Evolutionary conservation across 305 asterid species (phyloP).

Genomic region (Vinca major): DNA sequence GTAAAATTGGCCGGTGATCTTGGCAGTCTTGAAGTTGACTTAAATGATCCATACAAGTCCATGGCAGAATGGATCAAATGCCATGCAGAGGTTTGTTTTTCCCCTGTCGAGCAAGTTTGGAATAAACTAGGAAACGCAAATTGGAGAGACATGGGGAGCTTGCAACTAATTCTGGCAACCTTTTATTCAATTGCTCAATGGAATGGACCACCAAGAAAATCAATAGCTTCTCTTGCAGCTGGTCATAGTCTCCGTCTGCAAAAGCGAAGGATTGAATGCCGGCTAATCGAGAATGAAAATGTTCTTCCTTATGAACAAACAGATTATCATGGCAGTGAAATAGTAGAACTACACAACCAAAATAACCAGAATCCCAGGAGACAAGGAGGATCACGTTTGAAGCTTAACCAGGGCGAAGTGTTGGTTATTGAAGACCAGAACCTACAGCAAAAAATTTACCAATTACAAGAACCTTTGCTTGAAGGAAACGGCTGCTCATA

Average conservation of each 20-base stretch:
- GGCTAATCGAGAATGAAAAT: slow-evolving; percentile 26
- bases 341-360: slow-evolving; percentile 31
- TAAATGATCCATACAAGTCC: slow-evolving; percentile 49
- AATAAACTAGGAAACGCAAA: slow-evolving; percentile 78
- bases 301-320: slow-evolving; percentile 26
- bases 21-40: slow-evolving; percentile 53
- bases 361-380: slow-evolving; percentile 20
- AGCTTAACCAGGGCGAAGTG: slow-evolving; percentile 45
- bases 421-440: slow-evolving; percentile 55
- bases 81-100: slow-evolving; percentile 51
- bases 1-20: slow-evolving; percentile 64
- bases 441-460: slow-evolving; percentile 40
- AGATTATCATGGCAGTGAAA: slow-evolving; percentile 31
- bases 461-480: slow-evolving; percentile 35
- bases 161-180: slow-evolving; percentile 56
- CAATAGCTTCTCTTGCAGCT: slow-evolving; percentile 59
- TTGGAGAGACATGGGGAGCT: slow-evolving; percentile 72
- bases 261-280: slow-evolving; percentile 49
- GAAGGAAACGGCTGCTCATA: slow-evolving; percentile 42
- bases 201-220: slow-evolving; percentile 68
- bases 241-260: slow-evolving; percentile 68
- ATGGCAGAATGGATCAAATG: slow-evolving; percentile 59
- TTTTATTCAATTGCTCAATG: slow-evolving; percentile 57
- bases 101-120: slow-evolving; percentile 60
- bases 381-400: slow-evolving; percentile 33